Percentiles rank a stretch among this genome's conserved stretches.
Conservation (phyloP, 2,329 filamentous ascomycete species). For the Calonectria pseudoreteaudii region DNA sequence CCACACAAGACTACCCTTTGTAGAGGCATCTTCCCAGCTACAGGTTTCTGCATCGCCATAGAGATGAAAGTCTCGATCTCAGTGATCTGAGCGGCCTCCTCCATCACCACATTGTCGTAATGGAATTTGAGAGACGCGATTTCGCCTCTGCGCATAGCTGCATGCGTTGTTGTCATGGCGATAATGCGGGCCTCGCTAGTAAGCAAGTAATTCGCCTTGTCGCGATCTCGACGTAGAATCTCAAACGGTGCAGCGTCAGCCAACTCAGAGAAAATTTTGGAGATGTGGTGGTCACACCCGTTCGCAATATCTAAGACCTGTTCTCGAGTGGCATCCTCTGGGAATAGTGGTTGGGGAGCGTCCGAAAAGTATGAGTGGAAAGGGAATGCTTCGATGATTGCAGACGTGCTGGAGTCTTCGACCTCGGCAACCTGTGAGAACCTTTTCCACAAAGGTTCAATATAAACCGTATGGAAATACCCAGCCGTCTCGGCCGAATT, state of each 20-base stretch:
- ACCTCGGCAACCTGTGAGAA: conserved; percentile 74
- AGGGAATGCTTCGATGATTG: conserved; percentile 82
- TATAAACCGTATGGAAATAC: conserved; percentile 94
- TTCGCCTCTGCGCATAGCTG: conserved; percentile 91
- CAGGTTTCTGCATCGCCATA: conserved; percentile 87
- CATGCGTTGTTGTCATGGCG: conserved; percentile 98
- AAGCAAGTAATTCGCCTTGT: conserved; percentile 96
- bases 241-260: conserved; percentile 96
- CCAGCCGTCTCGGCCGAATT: conserved; percentile 96
- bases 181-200: conserved; percentile 97
- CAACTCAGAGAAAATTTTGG: conserved; percentile 90
- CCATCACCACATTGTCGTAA: conserved; percentile 98
- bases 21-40: conserved; percentile 77
- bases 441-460: conserved; percentile 88
- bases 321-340: conserved; percentile 72
- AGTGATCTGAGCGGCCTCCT: conserved; percentile 97
- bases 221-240: conserved; percentile 86
- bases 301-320: conserved; percentile 79
- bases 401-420: conserved; percentile 66
- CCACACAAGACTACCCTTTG: conserved; percentile 93
- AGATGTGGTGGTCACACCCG: conserved; percentile 90
- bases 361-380: conserved; percentile 90
- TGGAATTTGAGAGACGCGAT: conserved; percentile 94
- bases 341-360: conserved; percentile 88
- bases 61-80: conserved; percentile 98